Evolutionary conservation across 306 rosid species (phyloP).

Genomic region (Senna siamea): DNA sequence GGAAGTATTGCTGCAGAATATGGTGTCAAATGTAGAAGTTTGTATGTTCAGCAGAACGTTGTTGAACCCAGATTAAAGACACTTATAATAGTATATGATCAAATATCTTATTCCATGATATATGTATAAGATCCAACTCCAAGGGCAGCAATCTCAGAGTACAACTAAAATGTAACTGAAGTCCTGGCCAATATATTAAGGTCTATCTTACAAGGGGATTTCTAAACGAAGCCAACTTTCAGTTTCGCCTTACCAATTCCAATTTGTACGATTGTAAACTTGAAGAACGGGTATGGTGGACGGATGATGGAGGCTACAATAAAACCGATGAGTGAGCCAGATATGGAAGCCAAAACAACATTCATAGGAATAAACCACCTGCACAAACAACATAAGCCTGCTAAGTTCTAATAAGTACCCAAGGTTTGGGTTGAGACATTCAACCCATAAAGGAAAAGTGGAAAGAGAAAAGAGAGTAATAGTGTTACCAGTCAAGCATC

Average conservation of each 20-base stretch:
- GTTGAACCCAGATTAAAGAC: neutral
- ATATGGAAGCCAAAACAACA: conserved; percentile 62
- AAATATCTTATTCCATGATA: neutral
- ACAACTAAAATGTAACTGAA: no score
- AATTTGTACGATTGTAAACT: conserved; percentile 79
- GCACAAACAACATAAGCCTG: conserved; percentile 21
- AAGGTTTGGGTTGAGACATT: neutral
- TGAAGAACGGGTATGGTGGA: conserved; percentile 93
- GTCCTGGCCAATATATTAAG: neutral
- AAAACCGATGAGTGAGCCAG: conserved; percentile 83
- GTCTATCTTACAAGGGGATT: neutral
- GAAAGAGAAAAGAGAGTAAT: neutral
- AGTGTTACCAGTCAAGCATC: conserved; percentile 82
- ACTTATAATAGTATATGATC: neutral
- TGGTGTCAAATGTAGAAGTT: neutral
- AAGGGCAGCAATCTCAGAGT: neutral
- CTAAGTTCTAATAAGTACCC: neutral
- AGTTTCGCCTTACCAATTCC: conserved; percentile 70
- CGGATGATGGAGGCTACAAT: conserved; percentile 67
- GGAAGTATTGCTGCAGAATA: neutral
- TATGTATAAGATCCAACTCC: neutral
- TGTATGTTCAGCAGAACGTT: neutral
- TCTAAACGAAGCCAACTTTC: neutral
- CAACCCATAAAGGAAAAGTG: neutral
- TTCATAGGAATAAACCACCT: conserved; percentile 98